Conservation (phyloP, 805 yeast species). For the Starmera amethionina region DNA sequence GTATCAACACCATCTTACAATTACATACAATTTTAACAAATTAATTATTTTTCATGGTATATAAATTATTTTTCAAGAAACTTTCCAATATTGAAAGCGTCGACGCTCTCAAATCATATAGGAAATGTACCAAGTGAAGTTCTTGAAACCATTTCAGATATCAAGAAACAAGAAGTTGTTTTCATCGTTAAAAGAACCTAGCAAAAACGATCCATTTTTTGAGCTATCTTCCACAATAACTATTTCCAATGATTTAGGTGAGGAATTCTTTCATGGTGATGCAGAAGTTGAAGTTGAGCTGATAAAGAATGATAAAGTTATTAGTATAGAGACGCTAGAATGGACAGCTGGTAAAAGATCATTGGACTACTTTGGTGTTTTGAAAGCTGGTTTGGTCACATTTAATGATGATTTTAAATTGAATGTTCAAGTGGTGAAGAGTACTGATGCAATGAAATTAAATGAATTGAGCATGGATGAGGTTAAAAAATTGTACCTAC, state of each 20-base stretch:
- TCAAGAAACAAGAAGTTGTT: slow-evolving; percentile 4
- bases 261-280: slow-evolving; percentile 25
- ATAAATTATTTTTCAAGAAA: background rate
- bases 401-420: no score
- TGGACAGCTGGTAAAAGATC: slow-evolving; percentile 17
- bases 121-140: slow-evolving; percentile 24
- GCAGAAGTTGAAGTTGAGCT: slow-evolving; percentile 6
- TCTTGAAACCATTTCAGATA: slow-evolving; percentile 21
- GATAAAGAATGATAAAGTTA: background rate
- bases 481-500: slow-evolving; percentile 6
- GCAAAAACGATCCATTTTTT: slow-evolving; percentile 5
- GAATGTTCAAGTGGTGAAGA: background rate
- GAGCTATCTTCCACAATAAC: slow-evolving; percentile 14
- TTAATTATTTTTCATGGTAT: no score
- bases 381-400: no score
- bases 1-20: no score
- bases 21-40: no score
- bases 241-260: slow-evolving; percentile 31
- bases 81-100: background rate
- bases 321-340: background rate
- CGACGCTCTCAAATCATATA: background rate
- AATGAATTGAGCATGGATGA: slow-evolving; percentile 4
- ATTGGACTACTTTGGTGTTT: slow-evolving; percentile 1
- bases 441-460: slow-evolving; percentile 7
- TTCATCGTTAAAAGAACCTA: background rate